Percentiles rank a stretch among this genome's conserved stretches.
Conservation (phyloP, 352 stramenopile genomes). For the Pythium inflatum region DNA sequence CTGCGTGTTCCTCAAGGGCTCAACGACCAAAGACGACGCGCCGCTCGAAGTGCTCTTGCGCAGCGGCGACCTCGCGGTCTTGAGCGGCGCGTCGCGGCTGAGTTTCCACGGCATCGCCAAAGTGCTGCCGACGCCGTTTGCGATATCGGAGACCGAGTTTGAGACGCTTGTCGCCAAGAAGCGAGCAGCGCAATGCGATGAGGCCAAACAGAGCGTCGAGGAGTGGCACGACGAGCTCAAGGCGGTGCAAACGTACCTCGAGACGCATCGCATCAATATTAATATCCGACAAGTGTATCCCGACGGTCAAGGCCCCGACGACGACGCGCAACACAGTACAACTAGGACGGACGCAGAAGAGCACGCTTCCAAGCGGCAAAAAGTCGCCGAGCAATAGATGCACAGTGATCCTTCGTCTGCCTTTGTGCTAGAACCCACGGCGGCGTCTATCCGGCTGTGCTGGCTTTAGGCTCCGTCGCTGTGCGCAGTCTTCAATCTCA, state of each 20-base stretch:
- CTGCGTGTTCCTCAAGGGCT: constrained; percentile 81
- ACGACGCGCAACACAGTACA: too few species aligned
- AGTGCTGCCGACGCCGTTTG: constrained; percentile 55
- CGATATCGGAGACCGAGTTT: constrained; percentile 34
- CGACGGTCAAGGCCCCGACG: neutral
- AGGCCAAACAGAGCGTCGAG: neutral
- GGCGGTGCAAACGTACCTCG: constrained; percentile 57
- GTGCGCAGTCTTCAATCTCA: too few species aligned
- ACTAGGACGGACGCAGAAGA: neutral
- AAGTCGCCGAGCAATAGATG: constrained; percentile 6
- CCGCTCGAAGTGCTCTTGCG: constrained; percentile 68
- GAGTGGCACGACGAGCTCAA: constrained; percentile 39
- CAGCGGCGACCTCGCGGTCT: constrained; percentile 72
- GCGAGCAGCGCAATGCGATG: neutral
- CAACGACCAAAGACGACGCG: constrained; percentile 57
- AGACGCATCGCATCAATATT: constrained; percentile 75
- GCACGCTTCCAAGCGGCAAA: constrained; percentile 11
- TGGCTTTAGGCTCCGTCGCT: too few species aligned
- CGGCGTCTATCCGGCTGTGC: too few species aligned
- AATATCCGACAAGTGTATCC: constrained; percentile 82
- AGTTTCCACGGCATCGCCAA: constrained; percentile 77
- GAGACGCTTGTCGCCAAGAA: constrained; percentile 28
- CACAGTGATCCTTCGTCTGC: too few species aligned
- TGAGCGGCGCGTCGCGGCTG: constrained; percentile 61
- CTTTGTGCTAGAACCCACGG: too few species aligned